Percentiles rank a stretch among this genome's conserved stretches.
Conservation (phyloP, 371 early-diverging fungal genomes). For the Apophysomyces ossiformis region DNA sequence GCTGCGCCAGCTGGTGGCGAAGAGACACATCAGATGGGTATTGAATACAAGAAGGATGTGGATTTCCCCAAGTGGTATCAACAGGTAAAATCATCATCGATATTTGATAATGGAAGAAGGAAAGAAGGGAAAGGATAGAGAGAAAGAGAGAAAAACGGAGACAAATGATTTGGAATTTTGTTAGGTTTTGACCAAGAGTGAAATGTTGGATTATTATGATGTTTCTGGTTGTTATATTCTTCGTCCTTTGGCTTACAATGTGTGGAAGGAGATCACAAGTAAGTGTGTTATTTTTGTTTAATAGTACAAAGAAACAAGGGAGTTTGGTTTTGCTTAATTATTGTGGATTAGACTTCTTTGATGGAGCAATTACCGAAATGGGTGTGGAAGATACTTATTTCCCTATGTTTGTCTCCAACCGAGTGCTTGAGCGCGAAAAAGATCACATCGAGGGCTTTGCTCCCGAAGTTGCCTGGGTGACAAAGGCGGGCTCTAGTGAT, state of each 20-base stretch:
- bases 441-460: conserved; percentile 99
- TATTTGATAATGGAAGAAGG: background rate
- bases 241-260: conserved; percentile 96
- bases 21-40: conserved; percentile 81
- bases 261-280: conserved; percentile 98
- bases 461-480: conserved; percentile 99
- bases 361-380: conserved; percentile 86
- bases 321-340: background rate
- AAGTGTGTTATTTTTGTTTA: conserved; percentile 20
- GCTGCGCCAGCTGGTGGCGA: conserved; percentile 37
- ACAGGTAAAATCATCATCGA: conserved; percentile 62
- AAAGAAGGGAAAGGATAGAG: background rate
- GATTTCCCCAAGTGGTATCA: conserved; percentile 96
- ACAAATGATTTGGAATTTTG: background rate
- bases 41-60: conserved; percentile 91
- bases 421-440: conserved; percentile 96
- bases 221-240: conserved; percentile 99
- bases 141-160: background rate
- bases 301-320: background rate
- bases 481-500: conserved; percentile 94
- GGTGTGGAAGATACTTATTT: conserved; percentile 99
- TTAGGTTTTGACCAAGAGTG: conserved; percentile 88
- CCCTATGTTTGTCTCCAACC: conserved; percentile 99
- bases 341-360: conserved; percentile 82
- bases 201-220: conserved; percentile 99